A percentile compares a stretch with the other conserved stretches of the same genome.
Conservation (phyloP, 768 basidiomycete species). For the Rhizopogon vinicolor region DNA sequence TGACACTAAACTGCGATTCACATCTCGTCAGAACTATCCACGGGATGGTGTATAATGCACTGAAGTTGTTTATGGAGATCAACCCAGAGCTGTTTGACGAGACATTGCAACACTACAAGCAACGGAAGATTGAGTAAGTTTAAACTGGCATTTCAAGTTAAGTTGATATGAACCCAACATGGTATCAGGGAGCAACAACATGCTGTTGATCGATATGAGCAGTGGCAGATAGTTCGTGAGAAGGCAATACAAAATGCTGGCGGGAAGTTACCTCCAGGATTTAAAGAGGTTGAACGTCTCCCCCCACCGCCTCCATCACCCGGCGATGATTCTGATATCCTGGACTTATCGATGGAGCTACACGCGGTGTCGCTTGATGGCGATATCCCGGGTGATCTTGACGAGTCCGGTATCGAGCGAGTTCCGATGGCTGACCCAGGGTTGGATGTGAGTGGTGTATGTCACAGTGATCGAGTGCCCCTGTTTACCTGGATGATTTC, state of each 20-base stretch:
- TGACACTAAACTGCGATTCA: slow-evolving; percentile 6
- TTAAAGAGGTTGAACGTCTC: slow-evolving; percentile 60
- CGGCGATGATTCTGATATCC: slow-evolving; percentile 80
- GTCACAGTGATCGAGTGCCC: slow-evolving; percentile 11
- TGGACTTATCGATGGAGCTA: slow-evolving; percentile 87
- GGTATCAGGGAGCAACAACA: slow-evolving; percentile 77
- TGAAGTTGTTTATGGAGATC: slow-evolving; percentile 99
- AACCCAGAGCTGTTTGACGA: slow-evolving; percentile 96
- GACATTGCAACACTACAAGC: slow-evolving; percentile 89
- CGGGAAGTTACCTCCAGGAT: slow-evolving; percentile 67
- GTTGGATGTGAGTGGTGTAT: slow-evolving; percentile 59
- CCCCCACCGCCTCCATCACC: slow-evolving; percentile 76
- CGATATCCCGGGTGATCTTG: slow-evolving; percentile 58
- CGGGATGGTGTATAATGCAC: slow-evolving; percentile 97
- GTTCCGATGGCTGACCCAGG: slow-evolving; percentile 93
- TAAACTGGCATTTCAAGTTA: neutral
- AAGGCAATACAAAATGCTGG: slow-evolving; percentile 67
- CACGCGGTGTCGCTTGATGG: slow-evolving; percentile 77
- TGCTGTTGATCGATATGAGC: slow-evolving; percentile 78
- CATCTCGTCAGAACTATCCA: slow-evolving; percentile 78
- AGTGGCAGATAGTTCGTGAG: slow-evolving; percentile 85
- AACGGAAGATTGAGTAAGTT: slow-evolving; percentile 77
- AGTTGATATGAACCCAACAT: neutral
- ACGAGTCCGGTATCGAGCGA: slow-evolving; percentile 79
- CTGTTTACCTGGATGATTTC: slow-evolving; percentile 11